phyloP scores from a whole-genome alignment of 768 basidiomycete species.

The Floccularia luteovirens region DNA sequence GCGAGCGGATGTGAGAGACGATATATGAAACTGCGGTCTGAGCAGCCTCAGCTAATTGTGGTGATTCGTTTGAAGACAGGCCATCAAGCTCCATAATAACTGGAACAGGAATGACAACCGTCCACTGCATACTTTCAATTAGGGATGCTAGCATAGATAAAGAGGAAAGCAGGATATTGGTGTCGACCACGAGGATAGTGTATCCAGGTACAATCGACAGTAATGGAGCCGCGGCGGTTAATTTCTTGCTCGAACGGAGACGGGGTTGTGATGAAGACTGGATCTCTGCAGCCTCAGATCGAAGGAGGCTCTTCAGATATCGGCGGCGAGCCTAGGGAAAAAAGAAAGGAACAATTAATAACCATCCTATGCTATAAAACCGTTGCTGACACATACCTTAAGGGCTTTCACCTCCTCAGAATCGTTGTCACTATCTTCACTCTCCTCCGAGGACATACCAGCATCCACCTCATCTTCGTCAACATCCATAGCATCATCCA shows the following conservation, averaged over 20 bases:
- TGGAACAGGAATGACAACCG: slow-evolving; percentile 84
- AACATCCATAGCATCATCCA: slow-evolving; percentile 65
- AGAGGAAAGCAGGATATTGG: slow-evolving; percentile 88
- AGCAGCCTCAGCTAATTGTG: slow-evolving; percentile 70
- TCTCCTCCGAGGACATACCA: slow-evolving; percentile 36
- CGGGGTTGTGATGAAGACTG: slow-evolving; percentile 18
- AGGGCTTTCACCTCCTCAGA: slow-evolving; percentile 69
- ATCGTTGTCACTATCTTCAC: slow-evolving; percentile 43
- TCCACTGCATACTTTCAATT: slow-evolving; percentile 79
- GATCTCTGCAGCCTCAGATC: slow-evolving; percentile 33
- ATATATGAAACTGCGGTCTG: slow-evolving; percentile 68
- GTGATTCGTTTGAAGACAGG: slow-evolving; percentile 51
- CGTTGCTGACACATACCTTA: slow-evolving; percentile 45
- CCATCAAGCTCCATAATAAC: slow-evolving; percentile 98
- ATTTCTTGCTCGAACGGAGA: slow-evolving; percentile 16
- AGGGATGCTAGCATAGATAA: slow-evolving; percentile 65
- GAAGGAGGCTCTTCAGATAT: slow-evolving; percentile 65
- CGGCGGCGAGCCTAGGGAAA: slow-evolving; percentile 57
- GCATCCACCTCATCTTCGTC: slow-evolving; percentile 49
- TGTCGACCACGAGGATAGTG: slow-evolving; percentile 87
- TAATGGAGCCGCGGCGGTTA: slow-evolving; percentile 24
- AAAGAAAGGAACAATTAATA: slow-evolving; percentile 9
- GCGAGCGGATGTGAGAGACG: slow-evolving; percentile 65
- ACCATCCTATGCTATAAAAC: slow-evolving; percentile 5
- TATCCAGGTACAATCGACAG: slow-evolving; percentile 74